Base-by-base conservation (phyloP, 192 early-diverging fungal genomes). In the Coemansia sp. region DNA sequence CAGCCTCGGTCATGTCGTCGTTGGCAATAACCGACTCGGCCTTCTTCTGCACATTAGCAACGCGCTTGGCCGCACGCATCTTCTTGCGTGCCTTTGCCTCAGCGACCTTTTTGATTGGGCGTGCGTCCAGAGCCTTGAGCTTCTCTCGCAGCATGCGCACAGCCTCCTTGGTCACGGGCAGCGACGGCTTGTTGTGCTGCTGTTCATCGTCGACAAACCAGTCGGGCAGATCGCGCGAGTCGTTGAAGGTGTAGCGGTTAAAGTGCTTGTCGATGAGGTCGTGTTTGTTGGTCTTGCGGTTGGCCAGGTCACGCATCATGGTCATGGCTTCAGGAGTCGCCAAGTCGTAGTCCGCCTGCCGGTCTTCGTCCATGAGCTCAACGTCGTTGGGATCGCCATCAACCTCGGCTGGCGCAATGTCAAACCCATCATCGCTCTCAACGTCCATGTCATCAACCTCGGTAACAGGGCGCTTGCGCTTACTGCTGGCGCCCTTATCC, bases 101-200 rank as follows among this genome's bases (percentile, higher is more conserved):
- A 10, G 94, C 95, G 36, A 99, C 90, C 87, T 98, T 99, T 79
- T 99, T 99, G 80, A 99, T 99, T 20, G 97, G 95, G 23, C 96
- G 91, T 3, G 95, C 97, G 76, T 99, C 91, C 67, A 99, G 84
- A 20, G 92, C 94, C 79, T 87, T 87, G 59, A 94, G 84, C 64
- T 89, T 88, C 48, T 94, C 89, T 64, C 84, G 78, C 64, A 99
- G 88, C 55, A 92, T 86, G 33, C 90, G 78, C 11, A 96, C 89
- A 3, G 97, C 95, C 84, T 99, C 97, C 76, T 98, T 98, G 25
- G 96, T 94, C n/a, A 97, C 89, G 7, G 97, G 97, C 48, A 95
- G 73, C 65, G 88, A 81, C 23, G 91, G 91, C 66, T 92, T 90
- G 85, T 94, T 96, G 78, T 96, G 93, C 56, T 88, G 77, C 57